phyloP scores from a whole-genome alignment of 2,329 filamentous ascomycete species.

The Polychaeton citri region DNA sequence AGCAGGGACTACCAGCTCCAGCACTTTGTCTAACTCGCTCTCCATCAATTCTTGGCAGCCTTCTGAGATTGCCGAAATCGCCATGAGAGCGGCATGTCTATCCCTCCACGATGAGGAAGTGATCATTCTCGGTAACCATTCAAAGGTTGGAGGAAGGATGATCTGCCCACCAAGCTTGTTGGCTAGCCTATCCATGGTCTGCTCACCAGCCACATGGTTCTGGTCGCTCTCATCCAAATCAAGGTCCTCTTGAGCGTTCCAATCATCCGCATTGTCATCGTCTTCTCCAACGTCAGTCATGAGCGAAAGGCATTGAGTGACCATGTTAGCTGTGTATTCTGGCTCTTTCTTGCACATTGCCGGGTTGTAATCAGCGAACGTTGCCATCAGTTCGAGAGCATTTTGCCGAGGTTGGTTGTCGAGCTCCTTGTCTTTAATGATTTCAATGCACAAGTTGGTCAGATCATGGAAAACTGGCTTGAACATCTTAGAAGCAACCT shows the following conservation, averaged over 20 bases:
- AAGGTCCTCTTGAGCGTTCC: constrained; percentile 86
- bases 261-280: constrained; percentile 88
- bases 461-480: constrained; percentile 85
- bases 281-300: constrained; percentile 96
- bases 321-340: constrained; percentile 91
- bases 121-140: constrained; percentile 97
- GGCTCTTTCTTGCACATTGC: constrained; percentile 89
- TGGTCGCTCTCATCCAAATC: constrained; percentile 92
- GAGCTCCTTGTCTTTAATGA: constrained; percentile 92
- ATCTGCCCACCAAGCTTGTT: constrained; percentile 93
- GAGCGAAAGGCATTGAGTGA: constrained; percentile 90
- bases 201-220: constrained; percentile 94
- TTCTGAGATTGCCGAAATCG: constrained; percentile 95
- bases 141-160: constrained; percentile 87
- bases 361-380: constrained; percentile 88
- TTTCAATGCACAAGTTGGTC: constrained; percentile 82
- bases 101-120: constrained; percentile 88
- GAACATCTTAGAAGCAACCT: constrained; percentile 95
- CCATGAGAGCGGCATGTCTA: constrained; percentile 93
- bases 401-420: constrained; percentile 85
- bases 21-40: constrained; percentile 81
- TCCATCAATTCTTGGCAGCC: constrained; percentile 94
- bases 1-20: constrained; percentile 87
- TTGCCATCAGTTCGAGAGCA: constrained; percentile 91
- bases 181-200: constrained; percentile 93